phyloP scores from a whole-genome alignment of 2,329 filamentous ascomycete species.

The Didymella pinodella region DNA sequence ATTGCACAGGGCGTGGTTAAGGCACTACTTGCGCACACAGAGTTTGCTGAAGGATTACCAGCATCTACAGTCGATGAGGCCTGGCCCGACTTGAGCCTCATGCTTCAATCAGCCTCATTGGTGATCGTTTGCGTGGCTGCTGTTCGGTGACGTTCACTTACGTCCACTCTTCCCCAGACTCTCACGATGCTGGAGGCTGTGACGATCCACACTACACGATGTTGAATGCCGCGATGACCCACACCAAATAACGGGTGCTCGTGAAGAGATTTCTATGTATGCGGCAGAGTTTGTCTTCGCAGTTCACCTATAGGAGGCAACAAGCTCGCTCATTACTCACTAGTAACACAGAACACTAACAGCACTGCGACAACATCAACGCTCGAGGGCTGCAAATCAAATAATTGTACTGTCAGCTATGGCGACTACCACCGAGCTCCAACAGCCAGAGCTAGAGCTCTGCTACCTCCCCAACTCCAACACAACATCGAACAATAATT shows the following conservation, averaged over 20 bases:
- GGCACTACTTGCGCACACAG: conserved; percentile 1
- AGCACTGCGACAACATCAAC: neutral
- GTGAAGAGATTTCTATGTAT: conserved; percentile 6
- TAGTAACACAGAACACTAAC: too few species aligned
- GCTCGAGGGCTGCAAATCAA: too few species aligned
- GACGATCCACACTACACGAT: neutral
- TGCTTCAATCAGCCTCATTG: conserved; percentile 3
- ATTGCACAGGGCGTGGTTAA: conserved; percentile 12
- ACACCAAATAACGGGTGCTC: neutral
- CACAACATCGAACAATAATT: conserved; percentile 1
- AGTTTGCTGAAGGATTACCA: conserved; percentile 1
- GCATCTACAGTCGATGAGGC: neutral
- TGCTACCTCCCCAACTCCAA: conserved; percentile 11
- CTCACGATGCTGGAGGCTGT: conserved; percentile 1
- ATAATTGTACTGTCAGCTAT: neutral
- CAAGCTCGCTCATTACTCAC: neutral
- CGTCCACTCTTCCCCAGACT: neutral
- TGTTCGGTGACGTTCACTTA: conserved; percentile 9
- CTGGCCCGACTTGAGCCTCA: conserved; percentile 5
- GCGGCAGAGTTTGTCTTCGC: neutral
- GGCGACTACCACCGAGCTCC: conserved; percentile 13
- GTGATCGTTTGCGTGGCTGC: neutral
- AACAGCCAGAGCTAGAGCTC: conserved; percentile 16
- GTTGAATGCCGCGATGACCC: neutral
- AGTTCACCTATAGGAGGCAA: neutral